These are phyloP conservation scores for Fraxinus sp. DNA, from an alignment of 305 asterid genomes.

Conservation along the genomic window DNA sequence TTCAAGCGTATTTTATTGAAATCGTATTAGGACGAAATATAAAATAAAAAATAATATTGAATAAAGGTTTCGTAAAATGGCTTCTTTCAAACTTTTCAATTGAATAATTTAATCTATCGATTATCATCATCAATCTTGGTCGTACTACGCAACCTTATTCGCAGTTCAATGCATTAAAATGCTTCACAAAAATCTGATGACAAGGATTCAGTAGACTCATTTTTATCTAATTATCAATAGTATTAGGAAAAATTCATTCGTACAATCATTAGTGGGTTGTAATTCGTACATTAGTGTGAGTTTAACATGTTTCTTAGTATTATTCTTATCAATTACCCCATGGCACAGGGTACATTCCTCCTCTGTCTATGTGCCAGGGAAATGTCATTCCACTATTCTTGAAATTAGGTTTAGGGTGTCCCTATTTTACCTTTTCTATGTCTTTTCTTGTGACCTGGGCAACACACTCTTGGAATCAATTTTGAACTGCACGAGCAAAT, in stretches of 20 bases:
- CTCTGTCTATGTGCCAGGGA: not conserved
- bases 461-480: not conserved
- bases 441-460: conserved; percentile 33
- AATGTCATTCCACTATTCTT: not conserved
- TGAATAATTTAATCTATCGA: not conserved
- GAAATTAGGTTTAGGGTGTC: not conserved
- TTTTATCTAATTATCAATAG: too few species aligned
- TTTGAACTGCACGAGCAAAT: not conserved
- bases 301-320: too few species aligned
- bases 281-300: too few species aligned
- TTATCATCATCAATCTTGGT: not conserved
- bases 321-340: not conserved
- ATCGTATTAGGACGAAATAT: too few species aligned
- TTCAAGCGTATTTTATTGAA: too few species aligned
- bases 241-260: too few species aligned
- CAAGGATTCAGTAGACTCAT: not conserved
- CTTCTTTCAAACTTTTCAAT: not conserved
- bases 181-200: not conserved
- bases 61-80: not conserved
- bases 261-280: too few species aligned
- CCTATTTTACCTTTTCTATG: not conserved
- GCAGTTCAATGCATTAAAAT: not conserved
- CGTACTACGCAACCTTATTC: too few species aligned
- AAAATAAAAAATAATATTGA: not conserved
- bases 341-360: not conserved